Percentiles rank a stretch among this genome's conserved stretches.
Conservation (phyloP, 2,329 filamentous ascomycete genomes). For the Penicillium occitanis region DNA sequence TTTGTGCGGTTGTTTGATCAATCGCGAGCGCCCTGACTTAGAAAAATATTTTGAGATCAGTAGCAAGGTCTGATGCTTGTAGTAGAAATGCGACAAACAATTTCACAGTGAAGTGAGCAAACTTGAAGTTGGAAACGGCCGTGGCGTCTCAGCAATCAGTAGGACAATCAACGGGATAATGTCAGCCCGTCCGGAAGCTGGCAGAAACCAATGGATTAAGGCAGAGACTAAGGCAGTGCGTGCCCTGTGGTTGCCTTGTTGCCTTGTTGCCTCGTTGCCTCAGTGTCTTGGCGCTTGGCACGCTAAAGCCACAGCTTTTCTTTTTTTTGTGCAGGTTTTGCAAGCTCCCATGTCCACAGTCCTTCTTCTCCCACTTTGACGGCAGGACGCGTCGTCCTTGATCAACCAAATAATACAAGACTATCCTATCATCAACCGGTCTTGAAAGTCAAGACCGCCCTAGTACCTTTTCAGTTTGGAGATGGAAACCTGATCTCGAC, state of each 20-base stretch:
- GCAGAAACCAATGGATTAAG: slow-evolving; percentile 38
- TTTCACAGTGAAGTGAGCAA: not conserved
- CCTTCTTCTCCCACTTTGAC: slow-evolving; percentile 5
- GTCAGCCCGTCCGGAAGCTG: slow-evolving; percentile 31
- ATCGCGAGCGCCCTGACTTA: not conserved
- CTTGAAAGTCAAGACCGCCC: slow-evolving; percentile 29
- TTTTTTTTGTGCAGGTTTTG: slow-evolving; percentile 11
- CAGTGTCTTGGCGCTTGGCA: slow-evolving; percentile 15
- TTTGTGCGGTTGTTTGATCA: not conserved
- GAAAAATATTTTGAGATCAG: not conserved
- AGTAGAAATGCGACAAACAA: slow-evolving; percentile 1
- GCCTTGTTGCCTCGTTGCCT: not conserved
- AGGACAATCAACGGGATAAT: slow-evolving; percentile 3
- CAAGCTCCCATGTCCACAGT: slow-evolving; percentile 10
- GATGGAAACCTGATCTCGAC: slow-evolving; percentile 39
- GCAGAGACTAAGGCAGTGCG: slow-evolving; percentile 19
- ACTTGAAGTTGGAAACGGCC: not conserved
- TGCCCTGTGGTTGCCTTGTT: not conserved
- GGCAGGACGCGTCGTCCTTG: slow-evolving; percentile 19
- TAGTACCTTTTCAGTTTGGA: slow-evolving; percentile 29
- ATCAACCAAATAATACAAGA: not conserved
- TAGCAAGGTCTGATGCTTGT: not conserved
- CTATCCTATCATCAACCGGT: not conserved
- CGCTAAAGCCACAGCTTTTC: slow-evolving; percentile 22
- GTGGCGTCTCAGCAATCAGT: not conserved